Conservation (phyloP, 176 grass and related monocot species). For the Rhynchospora pubera region DNA sequence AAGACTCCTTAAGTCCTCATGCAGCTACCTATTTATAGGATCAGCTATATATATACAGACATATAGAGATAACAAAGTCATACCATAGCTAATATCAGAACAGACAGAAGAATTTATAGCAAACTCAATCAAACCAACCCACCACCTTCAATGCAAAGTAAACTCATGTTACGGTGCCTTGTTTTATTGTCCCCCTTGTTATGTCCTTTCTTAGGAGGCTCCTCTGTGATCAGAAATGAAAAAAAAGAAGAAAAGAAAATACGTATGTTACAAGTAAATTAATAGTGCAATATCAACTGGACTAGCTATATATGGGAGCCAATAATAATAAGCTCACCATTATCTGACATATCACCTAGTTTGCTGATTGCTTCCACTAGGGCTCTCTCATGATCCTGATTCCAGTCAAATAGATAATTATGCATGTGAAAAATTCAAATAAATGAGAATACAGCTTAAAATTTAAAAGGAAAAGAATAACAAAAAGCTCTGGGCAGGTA, state of each 20-base stretch:
- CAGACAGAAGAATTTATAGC: background rate
- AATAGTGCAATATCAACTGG: background rate
- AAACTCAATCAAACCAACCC: background rate
- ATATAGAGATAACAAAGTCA: background rate
- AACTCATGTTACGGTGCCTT: background rate
- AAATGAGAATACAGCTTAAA: slow-evolving; percentile 10
- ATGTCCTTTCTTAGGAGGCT: background rate
- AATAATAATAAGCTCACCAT: slow-evolving; percentile 2
- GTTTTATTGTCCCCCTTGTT: background rate
- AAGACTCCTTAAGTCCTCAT: background rate
- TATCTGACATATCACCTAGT: slow-evolving; percentile 39
- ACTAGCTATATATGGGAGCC: background rate
- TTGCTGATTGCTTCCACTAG: slow-evolving; percentile 47
- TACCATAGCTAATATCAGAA: background rate
- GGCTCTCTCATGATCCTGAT: slow-evolving; percentile 51
- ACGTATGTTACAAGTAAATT: background rate
- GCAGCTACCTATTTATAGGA: background rate
- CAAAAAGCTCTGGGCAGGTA: slow-evolving; percentile 7
- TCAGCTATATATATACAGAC: background rate
- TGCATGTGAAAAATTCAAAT: slow-evolving; percentile 11
- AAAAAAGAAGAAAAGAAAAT: slow-evolving; percentile 2
- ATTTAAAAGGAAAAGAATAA: background rate
- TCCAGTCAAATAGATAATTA: slow-evolving; percentile 18
- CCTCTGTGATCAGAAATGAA: background rate
- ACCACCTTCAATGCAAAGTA: background rate